Base-by-base conservation (phyloP, 192 early-diverging fungal genomes). In the Backusella mclennaniae region DNA sequence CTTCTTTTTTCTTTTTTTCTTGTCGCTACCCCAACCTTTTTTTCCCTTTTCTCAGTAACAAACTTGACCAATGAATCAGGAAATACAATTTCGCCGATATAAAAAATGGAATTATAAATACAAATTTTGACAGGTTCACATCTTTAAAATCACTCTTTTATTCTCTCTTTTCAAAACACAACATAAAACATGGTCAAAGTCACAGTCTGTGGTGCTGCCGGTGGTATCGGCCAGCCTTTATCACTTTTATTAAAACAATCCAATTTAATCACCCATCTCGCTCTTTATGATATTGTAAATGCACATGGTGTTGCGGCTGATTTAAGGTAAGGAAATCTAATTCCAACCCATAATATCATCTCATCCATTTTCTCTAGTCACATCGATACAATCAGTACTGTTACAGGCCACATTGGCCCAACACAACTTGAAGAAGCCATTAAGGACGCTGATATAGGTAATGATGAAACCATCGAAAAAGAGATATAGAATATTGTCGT, bases 221-320 rank as follows among this genome's bases (percentile, higher is more conserved):
- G 95, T 76, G 97, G 97, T 84, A 98, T 98, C 80, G 97, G 97
- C 66, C 97, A 98, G 84, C 97, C 97, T 66, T 91, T 98, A 75
- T 97, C 96, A 70, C 92, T 98, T 41, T 89, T 97, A 69, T 86
- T 97, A 71, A 97, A 97, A 89, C 92, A 94, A 73, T 95, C 96
- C 85, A 83, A 90, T 42, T 87, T 90, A 77, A 92, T 99, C 67
- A 90, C 91, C 44, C 90, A 96, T 77, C 90, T 99, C 33, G 87
- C 94, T 67, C 92, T 99, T 44, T 99, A 95, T 86, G 97, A 99
- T 84, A 96, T 99, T 80, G 96, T 97, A 85, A 97, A 99, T 89
- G 93, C 95, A 17, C 96, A 95, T 67, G 97, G 97, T 82, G 97
- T 99, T 69, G 97, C 95, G 68, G 95, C 95, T 42, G 97, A 98